Evolutionary conservation across 352 stramenopile species (phyloP).

Genomic region (Phytophthora nicotianae): DNA sequence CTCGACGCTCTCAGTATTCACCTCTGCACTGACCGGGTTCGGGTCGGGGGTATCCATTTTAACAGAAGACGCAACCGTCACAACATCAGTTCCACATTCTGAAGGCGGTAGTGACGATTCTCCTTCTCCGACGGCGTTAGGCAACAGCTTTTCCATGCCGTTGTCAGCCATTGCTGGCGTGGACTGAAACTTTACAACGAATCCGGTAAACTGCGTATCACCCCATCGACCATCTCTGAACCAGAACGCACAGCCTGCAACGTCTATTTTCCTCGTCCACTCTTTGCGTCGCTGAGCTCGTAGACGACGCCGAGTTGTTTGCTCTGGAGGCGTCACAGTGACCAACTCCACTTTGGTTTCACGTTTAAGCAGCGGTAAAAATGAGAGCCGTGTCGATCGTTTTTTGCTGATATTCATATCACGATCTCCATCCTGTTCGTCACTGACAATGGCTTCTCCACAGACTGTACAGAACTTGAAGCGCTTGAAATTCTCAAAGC

Average conservation of each 20-base stretch:
- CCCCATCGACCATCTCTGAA: slow-evolving; percentile 32
- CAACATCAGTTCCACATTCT: not conserved
- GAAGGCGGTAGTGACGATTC: not conserved
- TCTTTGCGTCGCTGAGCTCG: slow-evolving; percentile 35
- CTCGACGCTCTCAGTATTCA: not conserved
- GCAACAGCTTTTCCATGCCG: not conserved
- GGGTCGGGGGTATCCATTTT: slow-evolving; percentile 11
- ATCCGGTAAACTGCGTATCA: slow-evolving; percentile 27
- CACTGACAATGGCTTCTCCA: slow-evolving; percentile 27
- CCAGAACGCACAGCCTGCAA: slow-evolving; percentile 40
- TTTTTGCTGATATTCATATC: slow-evolving; percentile 22
- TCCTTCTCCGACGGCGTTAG: not conserved
- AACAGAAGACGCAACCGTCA: not conserved
- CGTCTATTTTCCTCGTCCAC: slow-evolving; percentile 50
- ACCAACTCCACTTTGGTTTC: slow-evolving; percentile 28
- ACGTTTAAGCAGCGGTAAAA: slow-evolving; percentile 19
- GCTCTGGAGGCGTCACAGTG: slow-evolving; percentile 10
- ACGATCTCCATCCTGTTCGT: not conserved
- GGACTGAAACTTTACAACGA: slow-evolving; percentile 22
- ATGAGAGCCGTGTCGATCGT: slow-evolving; percentile 5
- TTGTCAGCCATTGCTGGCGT: not conserved
- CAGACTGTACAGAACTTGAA: slow-evolving; percentile 49
- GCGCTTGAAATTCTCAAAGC: slow-evolving; percentile 55
- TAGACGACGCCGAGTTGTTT: slow-evolving; percentile 17
- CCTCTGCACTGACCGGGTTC: slow-evolving; percentile 6